Conservation (phyloP, 2,329 filamentous ascomycete species). For the Colletotrichum phormii region DNA sequence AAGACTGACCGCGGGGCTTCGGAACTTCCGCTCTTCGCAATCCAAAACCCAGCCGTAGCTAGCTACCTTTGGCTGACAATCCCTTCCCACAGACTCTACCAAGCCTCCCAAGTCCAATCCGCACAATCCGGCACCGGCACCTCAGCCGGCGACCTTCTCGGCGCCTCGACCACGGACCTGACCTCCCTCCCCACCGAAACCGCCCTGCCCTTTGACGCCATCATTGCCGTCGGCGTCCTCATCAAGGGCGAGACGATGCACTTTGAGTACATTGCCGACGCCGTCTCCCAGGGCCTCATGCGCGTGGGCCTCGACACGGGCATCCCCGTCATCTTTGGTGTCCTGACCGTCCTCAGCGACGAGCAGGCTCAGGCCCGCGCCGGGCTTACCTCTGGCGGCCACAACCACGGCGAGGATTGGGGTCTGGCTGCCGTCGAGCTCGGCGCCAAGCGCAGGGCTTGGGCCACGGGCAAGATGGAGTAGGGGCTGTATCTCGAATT, state of each 20-base stretch:
- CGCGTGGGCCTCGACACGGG: slow-evolving; percentile 89
- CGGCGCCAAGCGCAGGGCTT: slow-evolving; percentile 86
- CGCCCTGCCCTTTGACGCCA: slow-evolving; percentile 84
- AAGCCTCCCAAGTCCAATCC: slow-evolving; percentile 87
- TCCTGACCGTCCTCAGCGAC: slow-evolving; percentile 89
- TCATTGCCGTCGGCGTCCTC: slow-evolving; percentile 94
- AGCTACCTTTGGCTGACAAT: background rate
- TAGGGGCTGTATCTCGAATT: slow-evolving; percentile 37
- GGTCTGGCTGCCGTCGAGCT: slow-evolving; percentile 94
- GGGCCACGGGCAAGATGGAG: slow-evolving; percentile 77
- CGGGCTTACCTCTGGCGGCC: slow-evolving; percentile 74
- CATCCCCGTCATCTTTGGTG: slow-evolving; percentile 90
- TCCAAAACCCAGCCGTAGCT: background rate
- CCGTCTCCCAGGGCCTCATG: slow-evolving; percentile 93
- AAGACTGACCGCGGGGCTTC: background rate
- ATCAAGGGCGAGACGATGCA: slow-evolving; percentile 99
- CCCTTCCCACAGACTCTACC: slow-evolving; percentile 72
- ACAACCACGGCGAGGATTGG: slow-evolving; percentile 99
- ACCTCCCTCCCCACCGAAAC: slow-evolving; percentile 57
- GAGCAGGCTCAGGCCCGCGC: slow-evolving; percentile 89
- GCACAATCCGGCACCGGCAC: slow-evolving; percentile 69
- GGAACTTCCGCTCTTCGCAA: background rate
- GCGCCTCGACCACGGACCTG: slow-evolving; percentile 75
- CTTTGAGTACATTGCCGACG: slow-evolving; percentile 97
- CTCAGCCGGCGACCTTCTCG: slow-evolving; percentile 81